Base-by-base conservation (phyloP, 2,329 filamentous ascomycete species). In the Cladorrhinum sp. region DNA sequence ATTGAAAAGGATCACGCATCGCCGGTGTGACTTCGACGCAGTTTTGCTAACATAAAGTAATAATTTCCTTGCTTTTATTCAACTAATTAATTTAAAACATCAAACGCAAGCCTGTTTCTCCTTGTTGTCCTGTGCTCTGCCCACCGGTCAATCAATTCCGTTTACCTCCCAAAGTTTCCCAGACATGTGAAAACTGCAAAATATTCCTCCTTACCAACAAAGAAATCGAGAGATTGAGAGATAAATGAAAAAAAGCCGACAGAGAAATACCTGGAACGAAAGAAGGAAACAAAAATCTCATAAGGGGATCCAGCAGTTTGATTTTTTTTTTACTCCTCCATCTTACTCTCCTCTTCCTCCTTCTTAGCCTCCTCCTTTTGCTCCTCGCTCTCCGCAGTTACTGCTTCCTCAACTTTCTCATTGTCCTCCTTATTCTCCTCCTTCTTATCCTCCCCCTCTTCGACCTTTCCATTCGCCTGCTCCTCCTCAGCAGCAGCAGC, bases 271-370 rank as follows among this genome's bases (percentile, higher is more conserved):
- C 25, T 5, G 25, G 10, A 4, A 29, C 25, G 5, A 36, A 36
- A 13, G 16, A 8, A 8, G 9, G 16, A 8, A 4, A 36, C 10
- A 36, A 16, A 2, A 36, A 12, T 32, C 27, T 12, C 27, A 32
- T 32, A 6, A 32, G 6, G 6, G 6, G 6, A 32, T 32, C 6
- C 12, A 32, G 6, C 27, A 25, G n/a, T n/a, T n/a, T n/a, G n/a
- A n/a, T n/a, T n/a, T 18, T 57, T 62, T 57, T 76, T 71, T 5
- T 72, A 74, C 55, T 65, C 67, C 62, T 73, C 69, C n/a, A n/a
- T n/a, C 49, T 67, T 67, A 22, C 72, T 73, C 65, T 74, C 69
- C 51, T 66, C 68, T 24, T 70, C 58, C n/a, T 18, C 69, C 18
- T 67, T 65, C 18, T 69, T 70, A 41, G 68, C 68, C 50, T 61